These are phyloP conservation scores for Trichomonascaceae sp. DNA, from an alignment of 1,139 yeast genomes.

Conservation along the genomic window DNA sequence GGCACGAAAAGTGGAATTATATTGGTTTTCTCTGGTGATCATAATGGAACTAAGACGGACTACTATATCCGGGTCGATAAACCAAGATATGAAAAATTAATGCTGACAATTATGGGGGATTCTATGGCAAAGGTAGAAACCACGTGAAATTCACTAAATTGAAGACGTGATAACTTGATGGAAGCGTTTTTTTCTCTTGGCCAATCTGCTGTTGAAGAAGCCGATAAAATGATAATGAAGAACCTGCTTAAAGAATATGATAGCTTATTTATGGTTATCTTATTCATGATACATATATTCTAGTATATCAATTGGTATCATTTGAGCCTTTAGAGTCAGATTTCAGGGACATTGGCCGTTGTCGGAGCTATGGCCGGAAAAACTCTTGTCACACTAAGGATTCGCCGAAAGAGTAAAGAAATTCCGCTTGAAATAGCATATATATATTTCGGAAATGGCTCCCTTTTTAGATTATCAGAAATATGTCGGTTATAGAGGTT, in stretches of 20 bases:
- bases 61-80: neutral
- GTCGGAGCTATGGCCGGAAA: neutral
- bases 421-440: neutral
- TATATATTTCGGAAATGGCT: neutral
- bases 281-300: neutral
- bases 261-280: neutral
- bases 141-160: neutral
- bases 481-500: neutral
- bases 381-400: neutral
- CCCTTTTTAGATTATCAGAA: neutral
- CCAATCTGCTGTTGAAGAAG: neutral
- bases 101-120: neutral
- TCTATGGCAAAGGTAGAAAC: neutral
- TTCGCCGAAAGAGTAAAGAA: neutral
- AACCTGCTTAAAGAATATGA: neutral
- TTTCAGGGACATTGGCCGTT: neutral
- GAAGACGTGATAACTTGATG: neutral
- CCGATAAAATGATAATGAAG: neutral
- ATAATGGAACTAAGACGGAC: neutral
- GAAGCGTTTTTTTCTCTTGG: neutral
- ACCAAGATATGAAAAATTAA: neutral
- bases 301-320: neutral
- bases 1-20: neutral
- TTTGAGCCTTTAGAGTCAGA: neutral
- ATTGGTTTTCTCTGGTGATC: neutral